Evolutionary conservation across 352 stramenopile species (phyloP).

Genomic region (Phytophthora citrophthora): DNA sequence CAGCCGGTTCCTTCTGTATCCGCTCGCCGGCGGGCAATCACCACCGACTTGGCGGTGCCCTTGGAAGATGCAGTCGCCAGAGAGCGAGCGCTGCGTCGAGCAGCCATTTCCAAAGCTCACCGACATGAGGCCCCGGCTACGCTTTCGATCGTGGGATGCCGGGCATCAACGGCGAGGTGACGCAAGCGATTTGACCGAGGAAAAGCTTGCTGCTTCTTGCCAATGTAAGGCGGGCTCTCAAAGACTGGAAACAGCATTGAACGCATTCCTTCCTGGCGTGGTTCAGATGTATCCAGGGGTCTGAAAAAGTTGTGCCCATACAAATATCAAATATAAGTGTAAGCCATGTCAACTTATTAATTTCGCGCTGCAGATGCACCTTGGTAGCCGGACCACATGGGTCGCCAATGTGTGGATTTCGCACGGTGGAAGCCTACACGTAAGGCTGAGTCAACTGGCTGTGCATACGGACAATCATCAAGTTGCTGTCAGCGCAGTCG

Average conservation of each 20-base stretch:
- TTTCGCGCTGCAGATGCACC: background rate
- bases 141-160: constrained; percentile 14
- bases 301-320: no score
- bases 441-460: constrained; percentile 15
- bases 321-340: background rate
- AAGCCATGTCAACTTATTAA: background rate
- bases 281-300: no score
- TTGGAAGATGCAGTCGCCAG: constrained; percentile 22
- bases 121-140: constrained; percentile 16
- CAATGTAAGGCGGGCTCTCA: no score
- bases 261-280: no score
- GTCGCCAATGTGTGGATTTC: background rate
- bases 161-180: constrained; percentile 11
- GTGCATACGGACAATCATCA: constrained; percentile 32
- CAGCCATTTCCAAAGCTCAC: constrained; percentile 5
- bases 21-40: background rate
- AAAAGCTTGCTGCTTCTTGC: no score
- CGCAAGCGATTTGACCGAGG: constrained; percentile 24
- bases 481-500: constrained; percentile 16
- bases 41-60: background rate
- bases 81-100: constrained; percentile 16
- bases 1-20: constrained; percentile 8
- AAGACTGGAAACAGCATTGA: background rate
- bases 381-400: background rate
- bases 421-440: background rate